Evolutionary conservation across 805 yeast species (phyloP).

Genomic region (Candida peoriensis): DNA sequence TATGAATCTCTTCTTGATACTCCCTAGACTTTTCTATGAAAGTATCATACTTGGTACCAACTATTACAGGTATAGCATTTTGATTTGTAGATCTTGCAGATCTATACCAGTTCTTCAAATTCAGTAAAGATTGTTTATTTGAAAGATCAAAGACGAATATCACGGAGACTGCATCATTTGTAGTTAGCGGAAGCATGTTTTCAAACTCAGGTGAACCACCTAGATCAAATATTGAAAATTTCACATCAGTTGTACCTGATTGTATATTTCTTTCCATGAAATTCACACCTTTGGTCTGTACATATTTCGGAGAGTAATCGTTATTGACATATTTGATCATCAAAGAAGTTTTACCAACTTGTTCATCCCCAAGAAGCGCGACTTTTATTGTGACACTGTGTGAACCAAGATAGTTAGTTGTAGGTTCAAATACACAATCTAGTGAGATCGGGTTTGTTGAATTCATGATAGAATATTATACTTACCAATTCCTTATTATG

Average conservation of each 20-base stretch:
- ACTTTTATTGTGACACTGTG: conserved; percentile 65
- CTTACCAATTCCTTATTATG: conserved; percentile 21
- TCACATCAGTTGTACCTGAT: conserved; percentile 79
- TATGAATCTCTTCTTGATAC: conserved; percentile 81
- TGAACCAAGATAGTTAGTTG: not conserved
- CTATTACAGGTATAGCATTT: conserved; percentile 84
- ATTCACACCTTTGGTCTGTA: conserved; percentile 92
- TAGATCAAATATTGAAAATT: conserved; percentile 90
- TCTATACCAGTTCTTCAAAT: conserved; percentile 93
- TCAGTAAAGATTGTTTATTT: conserved; percentile 75
- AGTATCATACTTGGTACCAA: conserved; percentile 90
- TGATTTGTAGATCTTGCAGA: conserved; percentile 86
- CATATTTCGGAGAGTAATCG: conserved; percentile 83
- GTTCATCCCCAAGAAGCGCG: conserved; percentile 93
- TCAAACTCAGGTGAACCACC: conserved; percentile 96
- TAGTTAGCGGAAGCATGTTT: conserved; percentile 90
- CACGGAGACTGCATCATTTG: conserved; percentile 88
- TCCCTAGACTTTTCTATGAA: conserved; percentile 73
- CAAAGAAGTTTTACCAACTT: conserved; percentile 90
- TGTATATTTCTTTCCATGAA: conserved; percentile 87
- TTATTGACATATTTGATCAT: conserved; percentile 98
- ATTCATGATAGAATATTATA: not conserved
- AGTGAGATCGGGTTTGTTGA: not conserved
- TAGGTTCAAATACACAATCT: conserved; percentile 1
- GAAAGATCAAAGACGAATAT: conserved; percentile 88